Conservation (phyloP, 2,329 filamentous ascomycete species). For the Tolypocladium nubicola region DNA sequence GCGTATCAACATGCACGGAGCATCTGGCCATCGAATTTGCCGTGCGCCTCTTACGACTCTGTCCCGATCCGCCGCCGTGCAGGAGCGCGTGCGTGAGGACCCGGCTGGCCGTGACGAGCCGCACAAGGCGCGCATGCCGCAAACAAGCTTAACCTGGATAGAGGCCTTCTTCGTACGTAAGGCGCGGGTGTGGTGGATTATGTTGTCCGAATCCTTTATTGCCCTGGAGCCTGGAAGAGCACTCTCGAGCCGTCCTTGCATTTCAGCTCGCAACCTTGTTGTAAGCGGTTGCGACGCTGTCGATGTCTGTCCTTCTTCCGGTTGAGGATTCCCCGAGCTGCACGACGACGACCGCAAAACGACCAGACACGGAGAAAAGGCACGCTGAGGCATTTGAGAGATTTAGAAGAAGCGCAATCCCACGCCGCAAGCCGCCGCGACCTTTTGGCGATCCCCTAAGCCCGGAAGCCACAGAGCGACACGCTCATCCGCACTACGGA, state of each 20-base stretch:
- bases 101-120: neutral
- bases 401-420: slow-evolving; percentile 2
- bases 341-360: neutral
- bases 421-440: neutral
- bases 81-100: neutral
- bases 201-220: neutral
- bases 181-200: neutral
- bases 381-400: slow-evolving; percentile 6
- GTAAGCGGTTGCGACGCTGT: neutral
- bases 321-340: neutral
- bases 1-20: neutral
- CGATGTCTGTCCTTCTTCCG: neutral
- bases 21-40: neutral
- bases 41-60: neutral
- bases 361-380: neutral
- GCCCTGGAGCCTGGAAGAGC: neutral
- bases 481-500: neutral
- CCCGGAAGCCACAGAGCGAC: neutral
- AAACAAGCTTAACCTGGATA: neutral
- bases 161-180: neutral
- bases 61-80: neutral
- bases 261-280: neutral
- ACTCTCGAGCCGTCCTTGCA: neutral
- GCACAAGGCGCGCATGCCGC: neutral
- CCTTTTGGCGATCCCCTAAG: neutral